Evolutionary conservation across 139 green algal species (phyloP), one percentile per base, ranked within the genome.

Genomic region (Ettlia oleoabundans): DNA sequence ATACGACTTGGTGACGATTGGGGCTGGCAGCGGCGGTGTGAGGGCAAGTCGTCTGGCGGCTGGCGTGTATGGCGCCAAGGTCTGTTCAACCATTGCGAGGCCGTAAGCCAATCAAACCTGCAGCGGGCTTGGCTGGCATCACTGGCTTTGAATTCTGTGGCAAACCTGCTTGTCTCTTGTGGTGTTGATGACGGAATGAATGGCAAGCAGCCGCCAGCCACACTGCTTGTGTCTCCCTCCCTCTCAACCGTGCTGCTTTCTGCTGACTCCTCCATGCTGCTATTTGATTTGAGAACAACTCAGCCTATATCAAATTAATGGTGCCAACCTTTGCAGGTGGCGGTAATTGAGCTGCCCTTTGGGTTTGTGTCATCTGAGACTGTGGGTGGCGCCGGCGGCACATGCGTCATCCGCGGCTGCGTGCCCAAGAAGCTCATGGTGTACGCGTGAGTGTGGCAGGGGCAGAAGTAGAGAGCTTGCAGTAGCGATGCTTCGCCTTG

Each of bases 361-460:
- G 91, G 91, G 40, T 95, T 94, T 73, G 90, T 97, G 1, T 91
- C 88, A 41, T 89, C 66, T 37, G 94, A 98, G 33, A 88, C 63
- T 13, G 84, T 86, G 38, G 97, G 96, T 42, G 96, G 96, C 37
- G 91, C 97, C 30, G 97, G 96, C 24, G 96, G 96, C 76, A 99
- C 96, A 40, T 97, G 97, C 86, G 97, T 99, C 26, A 94, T 99
- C 81, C 91, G 97, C 10, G 97, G 97, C 40, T 99, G 97, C 86
- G 97, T 99, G 65, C 97, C 97, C 35, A 99, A 99, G 89, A 99
- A 99, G 91, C 91, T 99, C 8, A 91, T 99, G 68, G 96, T 99
- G 73, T 99, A 97, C 53, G 94, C 92, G 83, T 91, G 58, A 83
- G 87, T 79, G 6, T 40, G 55, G 55, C 55, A 28, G 55, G 18